Evolutionary conservation across 2,329 filamentous ascomycete species (phyloP).

Genomic region (Penicillium aurantiogriseum): DNA sequence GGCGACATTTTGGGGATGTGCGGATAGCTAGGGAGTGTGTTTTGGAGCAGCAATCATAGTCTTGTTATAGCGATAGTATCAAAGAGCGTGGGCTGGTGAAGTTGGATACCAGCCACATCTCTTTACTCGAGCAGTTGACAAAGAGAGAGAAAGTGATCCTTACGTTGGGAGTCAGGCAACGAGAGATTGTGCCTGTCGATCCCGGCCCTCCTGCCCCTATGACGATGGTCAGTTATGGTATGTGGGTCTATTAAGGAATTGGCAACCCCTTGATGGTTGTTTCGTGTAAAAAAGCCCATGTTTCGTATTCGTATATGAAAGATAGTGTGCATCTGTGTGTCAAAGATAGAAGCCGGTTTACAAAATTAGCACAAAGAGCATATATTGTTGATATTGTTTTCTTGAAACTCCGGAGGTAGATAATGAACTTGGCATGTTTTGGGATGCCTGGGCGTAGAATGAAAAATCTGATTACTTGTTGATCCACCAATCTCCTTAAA

Average conservation of each 20-base stretch:
- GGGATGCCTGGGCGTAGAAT: background rate
- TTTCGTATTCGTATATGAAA: conserved; percentile 6
- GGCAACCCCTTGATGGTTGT: conserved; percentile 3
- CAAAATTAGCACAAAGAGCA: background rate
- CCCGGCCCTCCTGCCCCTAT: conserved; percentile 2
- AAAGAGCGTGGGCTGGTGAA: conserved; percentile 11
- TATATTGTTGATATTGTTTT: background rate
- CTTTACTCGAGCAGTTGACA: conserved; percentile 4
- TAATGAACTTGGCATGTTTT: background rate
- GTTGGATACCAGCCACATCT: conserved; percentile 12
- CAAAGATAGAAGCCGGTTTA: background rate
- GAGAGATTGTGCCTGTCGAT: conserved; percentile 14
- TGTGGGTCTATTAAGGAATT: conserved; percentile 10
- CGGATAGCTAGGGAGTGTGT: conserved; percentile 2
- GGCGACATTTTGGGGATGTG: background rate
- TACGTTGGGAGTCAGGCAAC: conserved; percentile 3
- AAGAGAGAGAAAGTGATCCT: conserved; percentile 13
- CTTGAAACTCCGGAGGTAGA: background rate
- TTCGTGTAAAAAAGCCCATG: conserved; percentile 6
- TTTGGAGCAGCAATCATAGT: conserved; percentile 2
- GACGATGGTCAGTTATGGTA: conserved; percentile 8
- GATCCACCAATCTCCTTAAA: background rate
- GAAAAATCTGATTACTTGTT: background rate
- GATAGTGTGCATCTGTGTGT: background rate
- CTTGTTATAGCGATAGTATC: conserved; percentile 4